Base-by-base conservation (phyloP, 2,329 filamentous ascomycete species). In the Fusarium sp. region DNA sequence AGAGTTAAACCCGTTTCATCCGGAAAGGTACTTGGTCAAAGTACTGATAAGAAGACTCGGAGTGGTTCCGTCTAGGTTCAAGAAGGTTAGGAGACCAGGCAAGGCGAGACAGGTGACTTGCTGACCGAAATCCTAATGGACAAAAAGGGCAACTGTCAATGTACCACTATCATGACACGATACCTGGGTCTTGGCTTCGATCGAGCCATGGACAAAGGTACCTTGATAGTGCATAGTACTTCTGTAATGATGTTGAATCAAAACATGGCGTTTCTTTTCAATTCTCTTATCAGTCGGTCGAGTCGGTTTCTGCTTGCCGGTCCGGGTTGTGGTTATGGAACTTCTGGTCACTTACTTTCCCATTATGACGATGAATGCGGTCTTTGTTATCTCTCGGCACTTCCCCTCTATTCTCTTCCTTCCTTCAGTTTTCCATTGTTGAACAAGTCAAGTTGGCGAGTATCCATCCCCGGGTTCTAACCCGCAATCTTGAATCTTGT, bases 21-120 rank as follows among this genome's bases (percentile, higher is more conserved):
- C 48, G 63, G 60, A 52, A 67, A 56, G 57, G 60, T 73, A 76
- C 69, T 45, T 60, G 53, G 20, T 15, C 35, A 33, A 76, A 61
- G 73, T 76, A 73, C 73, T 75, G 73, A 75, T 75, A 75, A 75
- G 73, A 52, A 65, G 42, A 64, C 73, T 55, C 71, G 71, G 72
- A 66, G 63, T 63, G 66, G 56, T 60, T 69, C 73, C 67, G 64
- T 71, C 46, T 57, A 64, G 53, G 62, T 49, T 60, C 32, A 56
- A 38, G 17, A 37, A 60, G 53, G 58, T 49, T 65, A 65, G 61
- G 17, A 41, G 32, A 20, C 18, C 26, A 48, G 42, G 54, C 44
- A 46, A 17, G 56, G 58, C 61, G 38, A 61, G 61, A 65, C 69
- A 70, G 60, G 69, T 70, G 69, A 70, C 69, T 66, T 45, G 54